These are phyloP conservation scores for Aethionema arabicum DNA, from an alignment of 345 rosid species.

Conservation along the genomic window DNA sequence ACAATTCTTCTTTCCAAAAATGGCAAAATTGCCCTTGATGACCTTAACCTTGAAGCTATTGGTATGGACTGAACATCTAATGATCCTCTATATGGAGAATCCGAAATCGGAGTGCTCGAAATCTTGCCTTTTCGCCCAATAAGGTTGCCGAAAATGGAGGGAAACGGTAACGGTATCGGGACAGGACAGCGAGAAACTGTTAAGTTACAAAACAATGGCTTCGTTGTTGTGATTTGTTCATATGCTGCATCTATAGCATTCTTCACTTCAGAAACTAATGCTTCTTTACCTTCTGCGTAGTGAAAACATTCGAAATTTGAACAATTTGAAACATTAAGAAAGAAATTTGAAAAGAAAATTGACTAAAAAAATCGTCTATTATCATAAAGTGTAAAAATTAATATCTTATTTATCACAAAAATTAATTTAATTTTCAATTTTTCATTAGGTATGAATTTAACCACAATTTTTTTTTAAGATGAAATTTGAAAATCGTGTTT, in stretches of 20 bases:
- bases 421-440: too few species aligned
- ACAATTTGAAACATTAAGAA: background rate
- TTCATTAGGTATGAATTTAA: too few species aligned
- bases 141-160: conserved; percentile 67
- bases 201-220: conserved; percentile 64
- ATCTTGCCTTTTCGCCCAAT: conserved; percentile 78
- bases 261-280: conserved; percentile 66
- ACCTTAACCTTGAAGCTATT: conserved; percentile 66
- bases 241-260: conserved; percentile 50
- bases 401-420: too few species aligned
- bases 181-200: conserved; percentile 79
- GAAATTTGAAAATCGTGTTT: too few species aligned
- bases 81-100: conserved; percentile 53
- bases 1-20: conserved; percentile 59
- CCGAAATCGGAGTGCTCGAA: conserved; percentile 49
- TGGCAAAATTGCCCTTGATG: conserved; percentile 67
- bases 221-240: conserved; percentile 33
- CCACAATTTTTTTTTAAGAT: too few species aligned
- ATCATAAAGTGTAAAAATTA: too few species aligned
- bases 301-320: background rate
- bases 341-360: too few species aligned
- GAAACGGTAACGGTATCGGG: conserved; percentile 89
- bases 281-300: conserved; percentile 46
- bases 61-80: conserved; percentile 80
- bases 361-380: too few species aligned